Percentiles rank a stretch among this genome's conserved stretches.
These are phyloP conservation scores for Orychophragmus violaceus DNA, from an alignment of 345 rosid genomes.

Conservation along the genomic window DNA sequence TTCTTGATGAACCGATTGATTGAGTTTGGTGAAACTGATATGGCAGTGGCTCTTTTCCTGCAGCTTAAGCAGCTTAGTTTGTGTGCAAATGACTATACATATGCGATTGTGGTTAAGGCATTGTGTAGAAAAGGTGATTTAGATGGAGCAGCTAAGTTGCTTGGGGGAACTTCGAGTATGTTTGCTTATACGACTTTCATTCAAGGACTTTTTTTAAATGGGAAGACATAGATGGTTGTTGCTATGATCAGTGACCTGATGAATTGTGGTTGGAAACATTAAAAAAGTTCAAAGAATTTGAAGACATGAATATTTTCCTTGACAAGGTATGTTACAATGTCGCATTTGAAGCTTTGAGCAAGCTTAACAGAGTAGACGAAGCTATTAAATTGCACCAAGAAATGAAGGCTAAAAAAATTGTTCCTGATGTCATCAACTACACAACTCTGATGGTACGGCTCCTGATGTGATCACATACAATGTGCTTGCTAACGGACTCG, in stretches of 20 bases:
- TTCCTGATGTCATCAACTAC: constrained; percentile 56
- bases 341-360: constrained; percentile 50
- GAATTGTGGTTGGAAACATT: not conserved
- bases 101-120: constrained; percentile 53
- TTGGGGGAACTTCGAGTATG: constrained; percentile 31
- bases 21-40: constrained; percentile 34
- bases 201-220: constrained; percentile 56
- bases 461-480: constrained; percentile 54
- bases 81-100: constrained; percentile 48
- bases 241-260: constrained; percentile 25
- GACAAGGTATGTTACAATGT: constrained; percentile 57
- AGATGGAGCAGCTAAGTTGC: constrained; percentile 37
- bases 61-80: constrained; percentile 46
- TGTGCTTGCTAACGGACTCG: constrained; percentile 48
- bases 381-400: constrained; percentile 44
- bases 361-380: constrained; percentile 53
- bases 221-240: constrained; percentile 39
- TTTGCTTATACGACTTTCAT: constrained; percentile 52
- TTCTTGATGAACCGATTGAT: constrained; percentile 56
- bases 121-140: constrained; percentile 50
- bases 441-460: constrained; percentile 49
- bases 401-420: constrained; percentile 47
- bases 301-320: constrained; percentile 37
- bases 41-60: constrained; percentile 36
- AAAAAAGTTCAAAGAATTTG: constrained; percentile 14